Percentiles rank a stretch among this genome's conserved stretches.
These are phyloP conservation scores for Beauveria brongniartii DNA, from an alignment of 2,329 filamentous ascomycete species.

Conservation along the genomic window DNA sequence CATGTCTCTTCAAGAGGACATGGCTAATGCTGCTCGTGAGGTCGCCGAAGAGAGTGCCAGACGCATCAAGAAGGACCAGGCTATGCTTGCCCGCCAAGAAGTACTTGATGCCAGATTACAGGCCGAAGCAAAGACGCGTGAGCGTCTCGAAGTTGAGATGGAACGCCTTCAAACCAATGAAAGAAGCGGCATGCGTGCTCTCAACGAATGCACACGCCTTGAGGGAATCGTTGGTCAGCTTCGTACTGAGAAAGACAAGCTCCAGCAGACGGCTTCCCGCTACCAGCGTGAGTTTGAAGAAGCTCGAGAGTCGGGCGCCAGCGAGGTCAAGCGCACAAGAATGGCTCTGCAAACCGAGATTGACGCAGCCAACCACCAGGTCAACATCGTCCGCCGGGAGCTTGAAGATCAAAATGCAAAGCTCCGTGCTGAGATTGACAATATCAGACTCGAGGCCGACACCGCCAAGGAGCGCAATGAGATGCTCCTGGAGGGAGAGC, in stretches of 20 bases:
- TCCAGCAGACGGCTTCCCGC: slow-evolving; percentile 59
- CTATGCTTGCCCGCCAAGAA: slow-evolving; percentile 70
- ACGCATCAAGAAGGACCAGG: slow-evolving; percentile 71
- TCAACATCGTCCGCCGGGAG: slow-evolving; percentile 73
- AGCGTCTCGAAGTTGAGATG: slow-evolving; percentile 59
- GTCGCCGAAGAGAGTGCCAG: slow-evolving; percentile 75
- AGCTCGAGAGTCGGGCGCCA: slow-evolving; percentile 67
- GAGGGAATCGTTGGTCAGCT: slow-evolving; percentile 48
- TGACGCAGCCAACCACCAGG: slow-evolving; percentile 75
- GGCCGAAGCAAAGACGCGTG: slow-evolving; percentile 62
- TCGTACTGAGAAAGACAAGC: slow-evolving; percentile 60
- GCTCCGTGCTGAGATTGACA: slow-evolving; percentile 67
- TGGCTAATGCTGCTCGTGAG: slow-evolving; percentile 69
- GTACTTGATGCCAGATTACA: slow-evolving; percentile 70
- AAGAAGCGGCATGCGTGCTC: slow-evolving; percentile 55
- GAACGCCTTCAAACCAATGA: slow-evolving; percentile 58
- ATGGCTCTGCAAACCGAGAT: slow-evolving; percentile 73
- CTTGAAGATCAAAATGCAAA: slow-evolving; percentile 71
- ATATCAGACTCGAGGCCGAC: slow-evolving; percentile 69
- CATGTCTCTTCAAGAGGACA: slow-evolving; percentile 77
- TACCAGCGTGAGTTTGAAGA: slow-evolving; percentile 80
- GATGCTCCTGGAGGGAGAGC: slow-evolving; percentile 74
- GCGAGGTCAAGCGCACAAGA: slow-evolving; percentile 74
- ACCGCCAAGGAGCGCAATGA: slow-evolving; percentile 74
- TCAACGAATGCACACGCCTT: slow-evolving; percentile 53